Evolutionary conservation across 257 asterid genomes (phyloP), one percentile per base, ranked within the genome.

Genomic region (Petunia axillaris): DNA sequence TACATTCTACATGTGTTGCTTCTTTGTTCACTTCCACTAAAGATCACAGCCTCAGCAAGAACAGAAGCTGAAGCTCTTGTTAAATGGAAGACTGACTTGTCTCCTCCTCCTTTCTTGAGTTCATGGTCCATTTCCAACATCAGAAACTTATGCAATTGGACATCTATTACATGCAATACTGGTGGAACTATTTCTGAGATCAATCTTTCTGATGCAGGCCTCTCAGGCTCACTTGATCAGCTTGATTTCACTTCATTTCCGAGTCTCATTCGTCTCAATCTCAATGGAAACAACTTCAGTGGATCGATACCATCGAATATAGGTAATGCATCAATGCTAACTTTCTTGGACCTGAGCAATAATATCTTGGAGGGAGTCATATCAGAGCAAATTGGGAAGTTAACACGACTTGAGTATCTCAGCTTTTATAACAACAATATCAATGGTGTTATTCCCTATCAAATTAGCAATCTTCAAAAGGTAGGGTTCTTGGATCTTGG

Each of bases 301-400:
- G 96, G 99, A 80, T 81, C 89, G 8, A 88, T 95, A 68, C 99
- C 98, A 1, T 40, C 93, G 41, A 40, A 84, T 53, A 88, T 95
- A 70, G 97, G 93, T 16, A 87, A 64, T 54, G 83, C 88, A 74
- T 79, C 89, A 71, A 81, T 76, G 84, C 88, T 93, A 64, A 77
- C 80, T n/a, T 84, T 76, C 86, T 76, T 93, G 89, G 99, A 95
- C 90, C 78, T 95, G 54, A 82, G 97, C 83, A 85, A 77, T 86
- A 95, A 95, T 48, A 1, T 79, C 2, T 80, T 93, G 0, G 85
- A 4, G 1, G 89, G 71, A 15, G 1, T 80, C 63, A 83, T 93
- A 81, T 98, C 99, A 7, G 48, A 86, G 11, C 92, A 92, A 86
- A 91, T 93, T 54, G 97, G 92, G 2, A 84, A 76, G 10, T 81